phyloP scores from a whole-genome alignment of 805 yeast genomes.

The Torulaspora indica region DNA sequence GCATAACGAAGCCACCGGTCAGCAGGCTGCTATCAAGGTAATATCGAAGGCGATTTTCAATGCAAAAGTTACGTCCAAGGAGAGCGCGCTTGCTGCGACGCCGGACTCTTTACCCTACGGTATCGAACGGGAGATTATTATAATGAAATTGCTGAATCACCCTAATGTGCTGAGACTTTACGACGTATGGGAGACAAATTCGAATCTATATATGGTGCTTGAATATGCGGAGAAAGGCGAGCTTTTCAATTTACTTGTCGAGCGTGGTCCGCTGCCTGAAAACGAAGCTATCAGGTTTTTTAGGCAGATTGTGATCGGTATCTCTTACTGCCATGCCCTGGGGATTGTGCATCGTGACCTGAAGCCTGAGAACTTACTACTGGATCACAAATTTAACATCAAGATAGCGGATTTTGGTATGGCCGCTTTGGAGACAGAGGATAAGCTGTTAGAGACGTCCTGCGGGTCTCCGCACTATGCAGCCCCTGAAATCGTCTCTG shows the following conservation, averaged over 20 bases:
- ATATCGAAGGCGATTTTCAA: constrained; percentile 76
- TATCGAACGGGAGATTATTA: constrained; percentile 80
- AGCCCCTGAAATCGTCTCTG: constrained; percentile 95
- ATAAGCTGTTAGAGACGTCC: constrained; percentile 80
- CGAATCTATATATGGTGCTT: constrained; percentile 75
- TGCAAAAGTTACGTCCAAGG: constrained; percentile 29
- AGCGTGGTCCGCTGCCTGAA: constrained; percentile 83
- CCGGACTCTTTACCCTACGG: constrained; percentile 69
- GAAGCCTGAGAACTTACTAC: constrained; percentile 72
- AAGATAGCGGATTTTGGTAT: constrained; percentile 98
- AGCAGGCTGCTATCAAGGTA: constrained; percentile 93
- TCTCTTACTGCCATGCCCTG: constrained; percentile 77
- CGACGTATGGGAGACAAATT: constrained; percentile 85
- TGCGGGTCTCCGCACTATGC: constrained; percentile 99
- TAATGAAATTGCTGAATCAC: constrained; percentile 75
- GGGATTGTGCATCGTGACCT: constrained; percentile 86
- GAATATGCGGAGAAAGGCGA: constrained; percentile 99
- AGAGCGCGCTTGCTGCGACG: constrained; percentile 37
- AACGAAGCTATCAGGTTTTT: constrained; percentile 86
- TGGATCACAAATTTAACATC: constrained; percentile 81
- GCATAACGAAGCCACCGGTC: constrained; percentile 74
- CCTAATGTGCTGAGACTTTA: constrained; percentile 73
- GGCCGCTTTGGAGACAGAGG: constrained; percentile 92
- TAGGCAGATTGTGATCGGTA: constrained; percentile 78
- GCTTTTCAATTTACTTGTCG: constrained; percentile 84